phyloP scores from a whole-genome alignment of 1,284 basidiomycete species.

The Termitomyces sp. region DNA sequence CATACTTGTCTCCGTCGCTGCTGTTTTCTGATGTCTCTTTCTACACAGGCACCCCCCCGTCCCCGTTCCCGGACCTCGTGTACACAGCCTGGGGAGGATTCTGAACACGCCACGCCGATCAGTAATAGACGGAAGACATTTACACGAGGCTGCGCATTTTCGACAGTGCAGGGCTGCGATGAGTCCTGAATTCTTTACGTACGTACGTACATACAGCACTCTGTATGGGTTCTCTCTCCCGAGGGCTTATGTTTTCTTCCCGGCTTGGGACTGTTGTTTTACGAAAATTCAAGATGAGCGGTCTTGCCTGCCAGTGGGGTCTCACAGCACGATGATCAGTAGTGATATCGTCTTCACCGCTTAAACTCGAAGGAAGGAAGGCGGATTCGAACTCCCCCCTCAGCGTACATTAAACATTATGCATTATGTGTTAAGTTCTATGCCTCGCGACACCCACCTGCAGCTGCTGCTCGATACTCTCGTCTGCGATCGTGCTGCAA shows the following conservation, averaged over 20 bases:
- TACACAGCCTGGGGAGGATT: not conserved
- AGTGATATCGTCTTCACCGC: not conserved
- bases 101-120: not conserved
- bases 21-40: not conserved
- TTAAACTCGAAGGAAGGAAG: no score
- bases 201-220: not conserved
- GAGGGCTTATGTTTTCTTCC: no score
- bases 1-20: not conserved
- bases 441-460: conserved; percentile 1
- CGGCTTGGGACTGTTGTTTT: no score
- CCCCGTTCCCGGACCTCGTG: not conserved
- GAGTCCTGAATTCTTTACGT: not conserved
- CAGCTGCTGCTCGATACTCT: not conserved
- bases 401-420: not conserved
- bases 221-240: not conserved
- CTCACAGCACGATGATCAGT: not conserved
- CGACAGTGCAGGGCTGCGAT: not conserved
- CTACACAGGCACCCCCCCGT: not conserved
- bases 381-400: not conserved
- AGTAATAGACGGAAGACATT: not conserved
- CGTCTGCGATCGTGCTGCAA: not conserved
- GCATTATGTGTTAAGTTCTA: not conserved
- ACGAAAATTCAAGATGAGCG: no score
- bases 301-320: no score
- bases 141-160: not conserved